Conservation (phyloP, 73 alveolate genomes). For the Effrenium voratum region DNA sequence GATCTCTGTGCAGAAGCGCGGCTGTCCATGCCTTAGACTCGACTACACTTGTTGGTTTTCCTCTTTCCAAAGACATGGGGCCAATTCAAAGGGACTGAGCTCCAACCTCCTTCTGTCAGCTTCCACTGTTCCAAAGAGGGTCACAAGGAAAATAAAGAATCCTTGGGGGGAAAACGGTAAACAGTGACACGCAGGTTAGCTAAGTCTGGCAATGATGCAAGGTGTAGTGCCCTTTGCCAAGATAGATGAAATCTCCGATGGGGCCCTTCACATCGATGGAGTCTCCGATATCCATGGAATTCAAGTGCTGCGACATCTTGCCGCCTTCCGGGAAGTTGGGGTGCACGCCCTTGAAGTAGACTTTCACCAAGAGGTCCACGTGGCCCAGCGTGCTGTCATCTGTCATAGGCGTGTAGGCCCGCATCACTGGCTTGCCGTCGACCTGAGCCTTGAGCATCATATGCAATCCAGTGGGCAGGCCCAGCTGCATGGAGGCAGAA, state of each 20-base stretch:
- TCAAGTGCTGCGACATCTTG: constrained; percentile 95
- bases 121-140: no score
- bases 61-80: no score
- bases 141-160: no score
- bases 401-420: constrained; percentile 97
- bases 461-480: constrained; percentile 96
- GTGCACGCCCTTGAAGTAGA: constrained; percentile 95
- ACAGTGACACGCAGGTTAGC: no score
- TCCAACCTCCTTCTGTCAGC: no score
- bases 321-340: constrained; percentile 97
- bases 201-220: no score
- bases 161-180: no score
- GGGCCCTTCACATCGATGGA: constrained; percentile 96
- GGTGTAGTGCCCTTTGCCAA: constrained; percentile 94
- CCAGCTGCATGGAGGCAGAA: constrained; percentile 95
- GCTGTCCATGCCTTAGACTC: constrained; percentile 94
- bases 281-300: constrained; percentile 95
- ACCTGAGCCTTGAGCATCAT: constrained; percentile 95
- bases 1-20: constrained; percentile 92
- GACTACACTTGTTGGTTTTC: no score
- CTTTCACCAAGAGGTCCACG: constrained; percentile 96
- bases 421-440: constrained; percentile 95
- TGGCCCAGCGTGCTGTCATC: constrained; percentile 94
- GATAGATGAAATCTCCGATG: constrained; percentile 95
- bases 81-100: no score